Evolutionary conservation across 495 filamentous ascomycete genomes (phyloP).

Genomic region (Penicillium paxilli): DNA sequence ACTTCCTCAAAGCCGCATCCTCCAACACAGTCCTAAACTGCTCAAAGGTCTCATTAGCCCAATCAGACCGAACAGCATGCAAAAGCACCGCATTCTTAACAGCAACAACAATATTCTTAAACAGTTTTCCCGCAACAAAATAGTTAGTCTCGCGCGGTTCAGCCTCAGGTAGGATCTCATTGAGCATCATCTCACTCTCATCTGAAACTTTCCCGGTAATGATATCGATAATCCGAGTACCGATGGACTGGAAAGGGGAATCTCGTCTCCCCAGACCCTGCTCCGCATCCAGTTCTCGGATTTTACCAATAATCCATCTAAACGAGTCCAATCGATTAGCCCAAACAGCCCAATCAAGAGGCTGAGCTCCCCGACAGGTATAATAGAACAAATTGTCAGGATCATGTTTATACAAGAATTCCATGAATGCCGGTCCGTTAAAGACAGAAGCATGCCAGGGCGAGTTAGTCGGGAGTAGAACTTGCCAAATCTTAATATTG

Average conservation of each 20-base stretch:
- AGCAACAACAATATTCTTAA: not conserved
- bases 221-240: too few relatives aligned
- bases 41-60: not conserved
- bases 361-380: not conserved
- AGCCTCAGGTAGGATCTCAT: not conserved
- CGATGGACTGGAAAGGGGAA: too few relatives aligned
- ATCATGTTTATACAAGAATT: constrained; percentile 1
- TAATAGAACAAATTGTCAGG: not conserved
- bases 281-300: not conserved
- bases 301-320: not conserved
- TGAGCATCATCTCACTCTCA: not conserved
- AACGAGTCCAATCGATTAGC: not conserved
- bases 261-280: too few relatives aligned
- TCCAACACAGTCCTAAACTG: not conserved
- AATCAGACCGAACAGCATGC: not conserved
- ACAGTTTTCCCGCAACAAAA: not conserved
- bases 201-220: too few relatives aligned
- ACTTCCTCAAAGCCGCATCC: not conserved
- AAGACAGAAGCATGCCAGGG: constrained; percentile 11
- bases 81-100: not conserved
- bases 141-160: not conserved
- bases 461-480: too few relatives aligned
- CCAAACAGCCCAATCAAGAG: not conserved
- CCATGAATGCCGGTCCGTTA: constrained; percentile 10
- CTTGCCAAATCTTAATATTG: not conserved